phyloP scores from a whole-genome alignment of 2,329 filamentous ascomycete genomes.

The Didymella arachidicola region DNA sequence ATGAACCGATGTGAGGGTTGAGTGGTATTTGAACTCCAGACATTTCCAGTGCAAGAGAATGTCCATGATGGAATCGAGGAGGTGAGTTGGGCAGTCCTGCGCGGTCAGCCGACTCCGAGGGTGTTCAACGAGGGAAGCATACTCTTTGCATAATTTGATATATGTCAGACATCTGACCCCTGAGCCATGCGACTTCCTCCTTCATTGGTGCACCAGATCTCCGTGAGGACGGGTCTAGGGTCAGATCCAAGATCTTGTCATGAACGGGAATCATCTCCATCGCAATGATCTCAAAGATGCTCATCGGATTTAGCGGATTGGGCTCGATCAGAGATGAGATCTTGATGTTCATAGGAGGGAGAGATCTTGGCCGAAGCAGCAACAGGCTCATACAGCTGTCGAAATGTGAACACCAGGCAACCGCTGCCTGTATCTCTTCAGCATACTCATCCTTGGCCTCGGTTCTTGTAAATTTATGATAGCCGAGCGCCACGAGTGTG shows the following conservation, averaged over 20 bases:
- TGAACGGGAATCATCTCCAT: conserved; percentile 43
- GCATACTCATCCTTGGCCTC: conserved; percentile 31
- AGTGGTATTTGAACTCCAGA: conserved; percentile 46
- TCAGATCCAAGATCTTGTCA: conserved; percentile 38
- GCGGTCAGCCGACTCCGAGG: conserved; percentile 2
- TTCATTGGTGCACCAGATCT: conserved; percentile 24
- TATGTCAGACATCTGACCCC: conserved; percentile 35
- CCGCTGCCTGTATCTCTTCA: conserved; percentile 38
- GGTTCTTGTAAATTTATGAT: conserved; percentile 33
- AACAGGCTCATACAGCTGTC: conserved; percentile 44
- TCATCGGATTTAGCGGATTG: conserved; percentile 36
- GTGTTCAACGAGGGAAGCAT: neutral
- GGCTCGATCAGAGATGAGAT: conserved; percentile 35
- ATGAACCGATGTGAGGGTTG: conserved; percentile 42
- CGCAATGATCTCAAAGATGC: conserved; percentile 32
- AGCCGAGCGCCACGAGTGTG: conserved; percentile 43
- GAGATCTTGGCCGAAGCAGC: conserved; percentile 40
- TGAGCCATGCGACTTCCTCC: conserved; percentile 33
- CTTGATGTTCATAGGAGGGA: conserved; percentile 39
- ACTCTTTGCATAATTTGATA: conserved; percentile 35
- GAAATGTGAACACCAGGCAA: conserved; percentile 44
- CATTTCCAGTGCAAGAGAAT: conserved; percentile 44
- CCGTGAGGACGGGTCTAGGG: conserved; percentile 27
- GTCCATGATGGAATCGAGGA: conserved; percentile 29
- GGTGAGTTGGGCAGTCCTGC: conserved; percentile 32